Evolutionary conservation across 192 early-diverging fungal genomes (phyloP).

Genomic region (Backusella sp.): DNA sequence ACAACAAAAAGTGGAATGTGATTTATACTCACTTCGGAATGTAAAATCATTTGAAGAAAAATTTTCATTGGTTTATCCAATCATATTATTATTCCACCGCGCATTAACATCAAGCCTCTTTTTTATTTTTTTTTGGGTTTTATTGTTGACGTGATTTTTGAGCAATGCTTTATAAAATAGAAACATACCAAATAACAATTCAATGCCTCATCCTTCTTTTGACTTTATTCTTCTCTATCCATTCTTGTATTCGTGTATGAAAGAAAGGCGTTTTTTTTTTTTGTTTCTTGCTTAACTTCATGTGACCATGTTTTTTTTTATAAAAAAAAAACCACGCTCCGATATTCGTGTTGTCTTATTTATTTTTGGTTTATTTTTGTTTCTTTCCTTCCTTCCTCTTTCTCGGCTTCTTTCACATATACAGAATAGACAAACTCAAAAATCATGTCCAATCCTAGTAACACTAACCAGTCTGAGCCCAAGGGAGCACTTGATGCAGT

Average conservation of each 20-base stretch:
- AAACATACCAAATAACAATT: background rate
- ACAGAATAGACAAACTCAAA: background rate
- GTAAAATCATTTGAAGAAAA: conserved; percentile 8
- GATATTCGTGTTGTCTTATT: background rate
- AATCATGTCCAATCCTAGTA: background rate
- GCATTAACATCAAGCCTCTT: background rate
- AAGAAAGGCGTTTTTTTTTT: background rate
- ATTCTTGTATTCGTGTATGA: background rate
- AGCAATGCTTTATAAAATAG: background rate
- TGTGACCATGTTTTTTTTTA: background rate
- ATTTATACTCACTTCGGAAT: background rate
- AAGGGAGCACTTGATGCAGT: conserved; percentile 57
- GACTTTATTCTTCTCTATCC: background rate
- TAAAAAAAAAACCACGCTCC: background rate
- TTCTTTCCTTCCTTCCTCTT: background rate
- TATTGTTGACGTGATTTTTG: background rate
- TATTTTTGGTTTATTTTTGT: background rate
- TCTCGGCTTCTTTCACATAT: background rate
- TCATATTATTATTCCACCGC: background rate
- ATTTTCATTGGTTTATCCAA: conserved; percentile 7
- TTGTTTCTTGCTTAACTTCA: background rate
- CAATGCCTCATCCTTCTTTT: background rate
- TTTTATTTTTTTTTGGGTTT: background rate
- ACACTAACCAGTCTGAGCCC: conserved; percentile 8
- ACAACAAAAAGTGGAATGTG: background rate